Conservation (phyloP, 257 asterid genomes). For the Phtheirospermum japonicum region DNA sequence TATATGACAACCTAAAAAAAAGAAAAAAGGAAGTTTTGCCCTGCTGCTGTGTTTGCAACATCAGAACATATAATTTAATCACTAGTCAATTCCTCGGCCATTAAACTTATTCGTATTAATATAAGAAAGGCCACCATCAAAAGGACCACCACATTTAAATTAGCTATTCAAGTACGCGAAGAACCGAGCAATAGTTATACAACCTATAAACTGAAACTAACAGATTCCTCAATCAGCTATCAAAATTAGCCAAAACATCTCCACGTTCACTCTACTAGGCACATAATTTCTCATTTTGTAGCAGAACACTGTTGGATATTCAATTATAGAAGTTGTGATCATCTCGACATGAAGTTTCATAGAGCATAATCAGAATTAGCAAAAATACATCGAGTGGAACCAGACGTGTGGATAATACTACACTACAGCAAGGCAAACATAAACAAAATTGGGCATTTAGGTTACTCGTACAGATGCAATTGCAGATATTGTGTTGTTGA, state of each 20-base stretch:
- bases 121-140: not conserved
- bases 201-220: conserved; percentile 4
- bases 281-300: not conserved
- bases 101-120: not conserved
- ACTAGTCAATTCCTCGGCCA: not conserved
- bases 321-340: not conserved
- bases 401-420: not conserved
- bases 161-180: not conserved
- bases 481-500: not conserved
- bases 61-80: not conserved
- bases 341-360: conserved; percentile 5
- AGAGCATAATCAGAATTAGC: conserved; percentile 4
- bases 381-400: not conserved
- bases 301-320: conserved; percentile 6
- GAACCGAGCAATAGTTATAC: not conserved
- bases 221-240: conserved; percentile 4
- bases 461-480: too few species aligned
- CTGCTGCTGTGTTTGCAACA: not conserved
- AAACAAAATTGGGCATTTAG: too few species aligned
- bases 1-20: not conserved
- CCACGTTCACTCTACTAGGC: not conserved
- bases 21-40: not conserved
- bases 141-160: not conserved
- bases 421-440: too few species aligned
- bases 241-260: not conserved